These are phyloP conservation scores for Cyberlindnera subsufficiens DNA, from an alignment of 805 yeast genomes.

Conservation along the genomic window DNA sequence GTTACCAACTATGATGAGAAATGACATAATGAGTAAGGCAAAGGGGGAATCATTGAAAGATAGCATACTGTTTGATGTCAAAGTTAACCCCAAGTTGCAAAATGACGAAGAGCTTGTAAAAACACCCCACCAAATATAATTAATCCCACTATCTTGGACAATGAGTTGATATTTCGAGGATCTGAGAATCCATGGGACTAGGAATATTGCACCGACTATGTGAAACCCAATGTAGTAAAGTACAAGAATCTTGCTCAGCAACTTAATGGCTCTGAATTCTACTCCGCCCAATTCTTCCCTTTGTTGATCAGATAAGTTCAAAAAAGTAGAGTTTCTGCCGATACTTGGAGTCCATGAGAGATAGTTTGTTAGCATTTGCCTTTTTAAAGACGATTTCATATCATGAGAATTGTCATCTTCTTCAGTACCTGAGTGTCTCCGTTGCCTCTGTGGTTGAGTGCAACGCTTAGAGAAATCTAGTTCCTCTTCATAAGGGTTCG, in stretches of 20 bases:
- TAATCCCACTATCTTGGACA: constrained; percentile 51
- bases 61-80: constrained; percentile 76
- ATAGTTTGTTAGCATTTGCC: constrained; percentile 53
- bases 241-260: constrained; percentile 60
- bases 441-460: constrained; percentile 3
- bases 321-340: constrained; percentile 90
- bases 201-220: constrained; percentile 42
- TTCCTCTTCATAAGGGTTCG: constrained; percentile 27
- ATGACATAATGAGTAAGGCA: constrained; percentile 53
- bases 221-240: constrained; percentile 75
- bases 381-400: constrained; percentile 14
- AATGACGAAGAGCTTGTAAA: constrained; percentile 80
- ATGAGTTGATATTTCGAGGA: constrained; percentile 35
- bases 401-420: constrained; percentile 29
- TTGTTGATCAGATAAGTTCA: constrained; percentile 73
- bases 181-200: constrained; percentile 57
- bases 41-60: constrained; percentile 61
- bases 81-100: constrained; percentile 78
- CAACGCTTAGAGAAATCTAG: constrained; percentile 19
- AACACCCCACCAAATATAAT: constrained; percentile 91
- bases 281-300: constrained; percentile 96
- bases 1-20: constrained; percentile 85
- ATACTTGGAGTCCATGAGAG: constrained; percentile 88
- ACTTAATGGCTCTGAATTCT: constrained; percentile 84
- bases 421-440: constrained; percentile 6